Conservation (phyloP, 2,329 filamentous ascomycete species). For the Penicillium verrucosum region DNA sequence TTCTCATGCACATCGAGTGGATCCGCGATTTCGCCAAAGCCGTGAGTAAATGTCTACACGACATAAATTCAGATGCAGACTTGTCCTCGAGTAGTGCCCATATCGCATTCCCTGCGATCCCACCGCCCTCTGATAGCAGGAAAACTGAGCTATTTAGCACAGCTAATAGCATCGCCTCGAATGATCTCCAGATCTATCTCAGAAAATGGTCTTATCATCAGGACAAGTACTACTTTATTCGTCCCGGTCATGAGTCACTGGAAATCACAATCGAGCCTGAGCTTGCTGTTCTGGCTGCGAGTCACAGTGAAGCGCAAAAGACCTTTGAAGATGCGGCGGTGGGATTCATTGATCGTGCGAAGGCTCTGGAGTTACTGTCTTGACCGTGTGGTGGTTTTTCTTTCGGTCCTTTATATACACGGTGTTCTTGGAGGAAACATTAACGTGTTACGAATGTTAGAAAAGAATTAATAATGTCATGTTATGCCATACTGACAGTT, state of each 20-base stretch:
- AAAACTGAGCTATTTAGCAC: constrained; percentile 16
- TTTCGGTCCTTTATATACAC: not conserved
- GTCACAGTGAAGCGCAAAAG: constrained; percentile 12
- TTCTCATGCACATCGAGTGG: constrained; percentile 36
- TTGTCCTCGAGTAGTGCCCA: not conserved
- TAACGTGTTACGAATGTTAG: constrained; percentile 1
- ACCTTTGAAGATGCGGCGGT: constrained; percentile 23
- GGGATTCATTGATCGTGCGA: not conserved
- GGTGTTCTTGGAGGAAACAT: not conserved
- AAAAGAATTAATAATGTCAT: not conserved
- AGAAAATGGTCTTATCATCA: constrained; percentile 48
- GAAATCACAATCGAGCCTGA: constrained; percentile 43
- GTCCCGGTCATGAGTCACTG: constrained; percentile 43
- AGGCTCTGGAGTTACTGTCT: not conserved
- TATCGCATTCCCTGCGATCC: constrained; percentile 5
- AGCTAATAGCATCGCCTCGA: constrained; percentile 34
- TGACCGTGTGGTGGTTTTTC: not conserved
- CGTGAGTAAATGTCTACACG: constrained; percentile 7
- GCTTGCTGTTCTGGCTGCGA: constrained; percentile 19
- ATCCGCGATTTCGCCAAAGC: constrained; percentile 39
- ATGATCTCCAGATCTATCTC: constrained; percentile 46
- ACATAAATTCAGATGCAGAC: not conserved
- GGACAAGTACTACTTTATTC: constrained; percentile 47
- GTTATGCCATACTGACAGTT: not conserved
- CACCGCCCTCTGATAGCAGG: constrained; percentile 14